phyloP scores from a whole-genome alignment of 768 basidiomycete species.

The Suillus subalutaceus region DNA sequence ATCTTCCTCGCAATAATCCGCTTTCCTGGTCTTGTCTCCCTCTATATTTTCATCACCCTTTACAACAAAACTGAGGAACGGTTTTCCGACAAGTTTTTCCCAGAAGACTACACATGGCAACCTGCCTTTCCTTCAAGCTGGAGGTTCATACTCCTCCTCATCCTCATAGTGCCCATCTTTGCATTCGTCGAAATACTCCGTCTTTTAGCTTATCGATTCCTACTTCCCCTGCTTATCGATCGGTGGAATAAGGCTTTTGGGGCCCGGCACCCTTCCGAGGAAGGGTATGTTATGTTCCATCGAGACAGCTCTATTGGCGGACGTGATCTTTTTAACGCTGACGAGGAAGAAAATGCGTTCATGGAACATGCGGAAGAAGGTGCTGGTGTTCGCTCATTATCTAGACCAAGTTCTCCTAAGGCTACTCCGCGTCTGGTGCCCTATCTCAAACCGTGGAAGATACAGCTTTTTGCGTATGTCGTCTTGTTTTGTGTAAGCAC shows the following conservation, averaged over 20 bases:
- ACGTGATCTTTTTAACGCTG: background rate
- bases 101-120: background rate
- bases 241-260: constrained; percentile 3
- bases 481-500: constrained; percentile 8
- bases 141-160: constrained; percentile 5
- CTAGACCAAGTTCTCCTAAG: constrained; percentile 6
- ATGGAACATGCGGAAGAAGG: background rate
- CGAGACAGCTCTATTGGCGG: background rate
- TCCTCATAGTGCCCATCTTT: constrained; percentile 9
- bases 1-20: background rate
- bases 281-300: constrained; percentile 9
- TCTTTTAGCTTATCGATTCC: constrained; percentile 3
- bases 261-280: background rate
- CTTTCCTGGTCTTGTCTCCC: constrained; percentile 11
- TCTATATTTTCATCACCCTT: background rate
- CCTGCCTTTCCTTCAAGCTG: constrained; percentile 16
- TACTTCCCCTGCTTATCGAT: background rate
- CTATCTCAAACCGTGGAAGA: background rate
- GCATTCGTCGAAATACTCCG: constrained; percentile 8
- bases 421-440: background rate
- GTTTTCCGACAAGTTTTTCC: constrained; percentile 8
- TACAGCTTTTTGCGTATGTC: constrained; percentile 2
- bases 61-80: background rate
- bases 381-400: background rate
- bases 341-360: constrained; percentile 2